Evolutionary conservation across 768 basidiomycete genomes (phyloP).

Genomic region (Leucosporidium creatinivorum): DNA sequence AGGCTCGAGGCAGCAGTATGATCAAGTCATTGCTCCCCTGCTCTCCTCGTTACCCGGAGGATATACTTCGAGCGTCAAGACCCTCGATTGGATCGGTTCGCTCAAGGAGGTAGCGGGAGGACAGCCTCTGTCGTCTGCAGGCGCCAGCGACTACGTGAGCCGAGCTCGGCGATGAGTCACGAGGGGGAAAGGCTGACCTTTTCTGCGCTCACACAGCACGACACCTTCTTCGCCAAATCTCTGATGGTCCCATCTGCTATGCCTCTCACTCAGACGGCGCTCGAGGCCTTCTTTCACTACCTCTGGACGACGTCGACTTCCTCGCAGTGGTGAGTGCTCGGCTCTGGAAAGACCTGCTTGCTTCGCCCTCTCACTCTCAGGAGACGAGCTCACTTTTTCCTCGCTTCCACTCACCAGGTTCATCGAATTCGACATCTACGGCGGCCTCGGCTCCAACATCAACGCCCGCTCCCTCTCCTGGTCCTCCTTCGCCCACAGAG

Average conservation of each 20-base stretch:
- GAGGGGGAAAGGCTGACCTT: background rate
- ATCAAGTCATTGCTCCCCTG: background rate
- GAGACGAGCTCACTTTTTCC: too few species aligned
- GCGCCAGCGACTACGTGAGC: background rate
- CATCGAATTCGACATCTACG: slow-evolving; percentile 22
- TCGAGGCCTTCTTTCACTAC: slow-evolving; percentile 29
- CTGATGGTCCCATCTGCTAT: slow-evolving; percentile 28
- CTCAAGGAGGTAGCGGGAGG: background rate
- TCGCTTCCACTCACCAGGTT: too few species aligned
- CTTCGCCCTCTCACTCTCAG: too few species aligned
- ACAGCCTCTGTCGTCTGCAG: slow-evolving; percentile 5
- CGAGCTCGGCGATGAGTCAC: slow-evolving; percentile 1
- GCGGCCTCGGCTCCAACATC: slow-evolving; percentile 26
- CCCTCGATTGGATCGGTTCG: slow-evolving; percentile 15
- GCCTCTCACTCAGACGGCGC: slow-evolving; percentile 14
- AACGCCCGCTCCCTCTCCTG: slow-evolving; percentile 7
- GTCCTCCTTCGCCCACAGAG: slow-evolving; percentile 28
- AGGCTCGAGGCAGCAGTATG: slow-evolving; percentile 4
- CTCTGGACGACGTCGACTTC: slow-evolving; percentile 11
- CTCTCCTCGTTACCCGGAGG: background rate
- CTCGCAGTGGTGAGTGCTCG: slow-evolving; percentile 33
- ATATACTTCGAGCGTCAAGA: slow-evolving; percentile 4
- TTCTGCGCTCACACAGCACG: background rate
- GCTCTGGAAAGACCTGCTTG: too few species aligned
- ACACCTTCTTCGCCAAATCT: slow-evolving; percentile 35